Evolutionary conservation across 2,329 filamentous ascomycete genomes (phyloP), one percentile per base, ranked within the genome.

Genomic region (Penicillium sp.): DNA sequence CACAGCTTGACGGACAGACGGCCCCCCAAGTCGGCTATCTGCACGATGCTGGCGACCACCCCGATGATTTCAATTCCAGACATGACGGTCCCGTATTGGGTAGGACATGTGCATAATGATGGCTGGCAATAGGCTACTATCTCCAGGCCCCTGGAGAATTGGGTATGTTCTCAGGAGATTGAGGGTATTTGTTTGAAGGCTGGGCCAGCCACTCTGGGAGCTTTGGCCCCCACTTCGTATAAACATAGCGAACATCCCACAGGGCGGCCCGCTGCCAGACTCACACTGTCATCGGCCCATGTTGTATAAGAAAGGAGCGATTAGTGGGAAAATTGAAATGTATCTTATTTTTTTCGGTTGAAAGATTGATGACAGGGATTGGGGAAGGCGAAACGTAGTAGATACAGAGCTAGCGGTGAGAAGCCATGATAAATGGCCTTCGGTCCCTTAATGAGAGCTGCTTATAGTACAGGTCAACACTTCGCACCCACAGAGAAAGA

Each of bases 21-120:
- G n/a, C 66, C 62, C 10, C 72, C 73, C 3, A 73, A 45, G 22
- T 76, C 74, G 4, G 74, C 74, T 38, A 75, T 68, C 51, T 75
- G 73, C 30, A 75, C 35, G 42, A 75, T 73, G 33, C 67, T 71
- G 37, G 69, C 72, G 28, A 68, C 68, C 6, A 76, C 51, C 13
- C 71, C 73, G 22, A 72, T 9, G 38, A 64, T 60, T 44, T 71
- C 69, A 44, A 68, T 22, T 15, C 67, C 63, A 19, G 68, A 67
- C 66, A 68, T 70, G 58, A 17, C 24, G 17, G 19, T 15, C 22
- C 26, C 42, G 22, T 45, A 45, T 26, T 19, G 22, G 12, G 42
- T 17, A 7, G 22, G 5, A 17, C 6, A 45, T 45, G 6, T 6
- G 22, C 2, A 24, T 26, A 35, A 12, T 19, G 17, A 12, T 50